Base-by-base conservation (phyloP, 176 grass and related monocot species). In the Saccharum officinarum region DNA sequence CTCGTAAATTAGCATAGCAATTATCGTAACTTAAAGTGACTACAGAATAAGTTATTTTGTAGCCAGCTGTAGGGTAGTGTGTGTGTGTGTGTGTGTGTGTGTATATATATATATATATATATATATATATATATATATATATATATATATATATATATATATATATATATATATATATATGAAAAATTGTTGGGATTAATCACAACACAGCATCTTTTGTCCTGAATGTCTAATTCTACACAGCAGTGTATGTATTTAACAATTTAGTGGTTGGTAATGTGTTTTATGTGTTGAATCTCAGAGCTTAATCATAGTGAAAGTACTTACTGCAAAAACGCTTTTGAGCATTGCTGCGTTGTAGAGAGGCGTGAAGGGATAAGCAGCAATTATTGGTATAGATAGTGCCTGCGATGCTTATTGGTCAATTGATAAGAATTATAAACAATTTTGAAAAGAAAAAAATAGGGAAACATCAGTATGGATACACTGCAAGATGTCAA, bases 311-410 rank as follows among this genome's bases (percentile, higher is more conserved):
- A 66, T 71, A 59, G 15, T 20, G 17, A 36, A 36, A 50, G 10
- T 52, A 90, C 78, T 76, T 82, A 93, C 94, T 25, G 81, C 55
- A 20, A 93, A 81, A 60, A 88, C n/a, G 68, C 86, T 93, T 81
- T 95, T 98, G 68, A 95, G 62, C 66, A 98, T 83, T 10, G 91
- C 77, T 80, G 92, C 92, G 85, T 26, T 84, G 63, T 92, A 95
- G 13, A 95, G 79, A 31, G 85, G 73, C 88, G 92, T 91, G 49
- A 87, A 95, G 30, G 93, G 90, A 89, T 87, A 95, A 67, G 83
- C 79, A 14, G 71, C 88, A 80, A 95, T 81, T 57, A 95, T 70
- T 49, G 90, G 93, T 31, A 95, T 76, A 42, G 83, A 80, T 64
- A 92, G 72, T 57, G 44, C 84, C 92, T 94, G 84, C 55, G 78